These are phyloP conservation scores for Blastobotrys peoriensis DNA, from an alignment of 805 yeast species.

Conservation along the genomic window DNA sequence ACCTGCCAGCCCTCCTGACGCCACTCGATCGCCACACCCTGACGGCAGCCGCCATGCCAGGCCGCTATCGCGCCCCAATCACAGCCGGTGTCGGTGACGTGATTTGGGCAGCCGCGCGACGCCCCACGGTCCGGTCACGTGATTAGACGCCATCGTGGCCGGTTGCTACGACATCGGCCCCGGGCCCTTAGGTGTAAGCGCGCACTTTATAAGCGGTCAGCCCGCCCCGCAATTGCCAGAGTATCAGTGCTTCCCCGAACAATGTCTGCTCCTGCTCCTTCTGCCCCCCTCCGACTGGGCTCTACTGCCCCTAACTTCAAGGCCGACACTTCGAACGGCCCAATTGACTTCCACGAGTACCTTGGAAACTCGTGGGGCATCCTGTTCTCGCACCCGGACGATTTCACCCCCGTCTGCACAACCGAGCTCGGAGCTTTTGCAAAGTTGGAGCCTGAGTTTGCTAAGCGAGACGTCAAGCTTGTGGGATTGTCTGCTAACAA, in stretches of 20 bases:
- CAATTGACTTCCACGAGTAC: slow-evolving; percentile 79
- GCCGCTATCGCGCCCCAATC: too few relatives aligned
- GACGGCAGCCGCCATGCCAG: too few relatives aligned
- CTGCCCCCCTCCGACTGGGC: slow-evolving; percentile 60
- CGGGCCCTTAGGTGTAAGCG: too few relatives aligned
- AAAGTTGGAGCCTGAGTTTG: slow-evolving; percentile 82
- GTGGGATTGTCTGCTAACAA: slow-evolving; percentile 89
- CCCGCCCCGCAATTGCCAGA: too few relatives aligned
- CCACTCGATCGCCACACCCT: too few relatives aligned
- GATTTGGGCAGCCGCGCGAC: not conserved
- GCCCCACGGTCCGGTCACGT: not conserved
- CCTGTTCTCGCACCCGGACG: slow-evolving; percentile 92
- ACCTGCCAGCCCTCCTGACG: too few relatives aligned
- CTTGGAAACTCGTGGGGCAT: slow-evolving; percentile 84
- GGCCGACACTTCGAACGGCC: slow-evolving; percentile 79
- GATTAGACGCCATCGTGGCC: not conserved
- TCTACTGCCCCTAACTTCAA: slow-evolving; percentile 84
- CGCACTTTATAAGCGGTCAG: too few relatives aligned
- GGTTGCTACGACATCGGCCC: not conserved
- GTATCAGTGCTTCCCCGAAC: too few relatives aligned
- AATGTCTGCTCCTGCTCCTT: slow-evolving; percentile 23
- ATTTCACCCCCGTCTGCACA: slow-evolving; percentile 95
- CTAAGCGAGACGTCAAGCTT: slow-evolving; percentile 79
- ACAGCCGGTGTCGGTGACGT: not conserved
- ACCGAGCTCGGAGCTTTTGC: slow-evolving; percentile 96